phyloP scores from a whole-genome alignment of 2,329 filamentous ascomycete genomes.

The Fusarium protoensiforme region DNA sequence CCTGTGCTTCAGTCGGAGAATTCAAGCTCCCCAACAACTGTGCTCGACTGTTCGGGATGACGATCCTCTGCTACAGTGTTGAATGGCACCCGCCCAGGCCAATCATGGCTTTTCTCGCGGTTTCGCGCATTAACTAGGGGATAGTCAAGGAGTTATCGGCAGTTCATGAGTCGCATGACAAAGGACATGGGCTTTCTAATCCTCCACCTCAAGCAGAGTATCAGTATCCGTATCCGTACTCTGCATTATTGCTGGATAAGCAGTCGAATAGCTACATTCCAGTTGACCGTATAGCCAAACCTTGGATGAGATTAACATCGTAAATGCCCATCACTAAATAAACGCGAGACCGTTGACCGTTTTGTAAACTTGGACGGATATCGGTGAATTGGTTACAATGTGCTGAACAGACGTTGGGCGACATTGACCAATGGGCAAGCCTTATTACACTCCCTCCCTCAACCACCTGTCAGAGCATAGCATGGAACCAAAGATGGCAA shows the following conservation, averaged over 20 bases:
- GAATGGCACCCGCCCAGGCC: neutral
- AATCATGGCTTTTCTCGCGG: neutral
- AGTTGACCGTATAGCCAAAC: neutral
- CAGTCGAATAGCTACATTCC: neutral
- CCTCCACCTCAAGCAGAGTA: neutral
- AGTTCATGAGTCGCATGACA: neutral
- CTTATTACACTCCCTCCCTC: neutral
- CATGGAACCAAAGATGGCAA: neutral
- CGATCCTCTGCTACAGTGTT: slow-evolving; percentile 1
- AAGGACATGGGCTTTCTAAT: neutral
- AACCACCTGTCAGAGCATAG: neutral
- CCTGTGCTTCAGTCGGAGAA: slow-evolving; percentile 1
- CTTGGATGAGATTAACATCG: neutral
- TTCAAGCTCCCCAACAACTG: slow-evolving; percentile 10
- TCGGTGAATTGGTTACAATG: neutral
- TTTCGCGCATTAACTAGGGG: neutral
- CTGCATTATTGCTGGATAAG: neutral
- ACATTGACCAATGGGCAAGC: neutral
- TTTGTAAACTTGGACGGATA: neutral
- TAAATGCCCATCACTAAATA: neutral
- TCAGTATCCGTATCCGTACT: neutral
- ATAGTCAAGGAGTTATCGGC: neutral
- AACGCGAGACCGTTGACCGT: neutral
- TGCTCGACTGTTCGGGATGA: neutral
- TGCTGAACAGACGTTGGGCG: neutral